Conservation (phyloP, 177 flowering plant genomes). For the Vitis hybrid region DNA sequence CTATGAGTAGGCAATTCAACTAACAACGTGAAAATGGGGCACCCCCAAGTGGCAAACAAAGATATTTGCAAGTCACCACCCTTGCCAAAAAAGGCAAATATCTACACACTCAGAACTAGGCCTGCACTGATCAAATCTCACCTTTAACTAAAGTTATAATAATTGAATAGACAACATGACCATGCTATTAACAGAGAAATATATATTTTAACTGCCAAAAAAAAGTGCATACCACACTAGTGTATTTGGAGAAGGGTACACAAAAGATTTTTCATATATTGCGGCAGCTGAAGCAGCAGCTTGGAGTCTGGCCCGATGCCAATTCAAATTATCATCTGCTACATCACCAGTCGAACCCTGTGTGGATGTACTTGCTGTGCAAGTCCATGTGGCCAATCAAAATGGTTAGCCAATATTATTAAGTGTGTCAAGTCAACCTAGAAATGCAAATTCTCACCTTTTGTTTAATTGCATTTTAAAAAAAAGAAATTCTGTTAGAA, state of each 20-base stretch:
- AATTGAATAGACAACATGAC: neutral
- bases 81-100: too few relatives aligned
- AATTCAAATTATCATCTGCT: slow-evolving; percentile 41
- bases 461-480: too few relatives aligned
- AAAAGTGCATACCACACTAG: slow-evolving; percentile 52
- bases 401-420: slow-evolving; percentile 3
- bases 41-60: neutral
- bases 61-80: neutral
- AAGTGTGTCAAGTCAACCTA: neutral
- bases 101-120: too few relatives aligned
- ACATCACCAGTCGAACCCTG: slow-evolving; percentile 40
- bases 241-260: slow-evolving; percentile 73
- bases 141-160: neutral
- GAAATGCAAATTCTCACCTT: neutral
- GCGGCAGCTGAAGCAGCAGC: slow-evolving; percentile 96
- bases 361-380: slow-evolving; percentile 32
- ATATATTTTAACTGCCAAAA: neutral
- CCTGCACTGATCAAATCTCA: too few relatives aligned
- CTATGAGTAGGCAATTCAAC: too few relatives aligned
- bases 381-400: slow-evolving; percentile 39
- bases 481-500: too few relatives aligned
- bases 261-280: slow-evolving; percentile 80
- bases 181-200: slow-evolving; percentile 1
- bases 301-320: slow-evolving; percentile 75
- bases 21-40: too few relatives aligned